These are phyloP conservation scores for Discostella stelligera DNA, from an alignment of 352 stramenopile species.

Conservation along the genomic window DNA sequence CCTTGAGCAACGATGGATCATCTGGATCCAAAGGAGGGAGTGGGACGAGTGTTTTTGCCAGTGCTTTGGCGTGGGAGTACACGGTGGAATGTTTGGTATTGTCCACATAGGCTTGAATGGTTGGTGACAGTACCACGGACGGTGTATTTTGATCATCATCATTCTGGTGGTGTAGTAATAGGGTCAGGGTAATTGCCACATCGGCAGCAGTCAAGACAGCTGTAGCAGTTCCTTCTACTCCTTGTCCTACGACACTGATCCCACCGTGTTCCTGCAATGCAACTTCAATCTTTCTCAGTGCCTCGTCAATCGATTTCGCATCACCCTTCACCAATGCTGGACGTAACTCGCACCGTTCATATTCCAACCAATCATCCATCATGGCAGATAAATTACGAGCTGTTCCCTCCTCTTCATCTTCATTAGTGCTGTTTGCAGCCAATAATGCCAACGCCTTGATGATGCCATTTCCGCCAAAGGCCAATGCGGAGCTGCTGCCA, in stretches of 20 bases:
- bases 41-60: conserved; percentile 26
- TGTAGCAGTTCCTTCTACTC: neutral
- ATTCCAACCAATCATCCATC: conserved; percentile 80
- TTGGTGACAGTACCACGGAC: conserved; percentile 9
- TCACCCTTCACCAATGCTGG: conserved; percentile 21
- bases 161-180: conserved; percentile 33
- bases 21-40: conserved; percentile 24
- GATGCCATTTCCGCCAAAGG: conserved; percentile 70
- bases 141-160: neutral
- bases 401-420: neutral
- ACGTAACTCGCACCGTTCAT: conserved; percentile 61
- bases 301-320: conserved; percentile 14
- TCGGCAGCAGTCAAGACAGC: conserved; percentile 55
- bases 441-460: conserved; percentile 60
- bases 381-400: conserved; percentile 5
- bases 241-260: conserved; percentile 44
- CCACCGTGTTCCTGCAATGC: conserved; percentile 40
- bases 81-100: conserved; percentile 42
- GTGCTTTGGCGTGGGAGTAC: conserved; percentile 39
- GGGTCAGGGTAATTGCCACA: conserved; percentile 61
- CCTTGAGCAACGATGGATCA: conserved; percentile 48
- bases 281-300: conserved; percentile 25
- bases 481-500: conserved; percentile 24
- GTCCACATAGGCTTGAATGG: conserved; percentile 59
- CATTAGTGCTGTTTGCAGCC: neutral